Evolutionary conservation across 441 rosid genomes (phyloP), one percentile per base, ranked within the genome.

Genomic region (Pelargonium exstipulatum): DNA sequence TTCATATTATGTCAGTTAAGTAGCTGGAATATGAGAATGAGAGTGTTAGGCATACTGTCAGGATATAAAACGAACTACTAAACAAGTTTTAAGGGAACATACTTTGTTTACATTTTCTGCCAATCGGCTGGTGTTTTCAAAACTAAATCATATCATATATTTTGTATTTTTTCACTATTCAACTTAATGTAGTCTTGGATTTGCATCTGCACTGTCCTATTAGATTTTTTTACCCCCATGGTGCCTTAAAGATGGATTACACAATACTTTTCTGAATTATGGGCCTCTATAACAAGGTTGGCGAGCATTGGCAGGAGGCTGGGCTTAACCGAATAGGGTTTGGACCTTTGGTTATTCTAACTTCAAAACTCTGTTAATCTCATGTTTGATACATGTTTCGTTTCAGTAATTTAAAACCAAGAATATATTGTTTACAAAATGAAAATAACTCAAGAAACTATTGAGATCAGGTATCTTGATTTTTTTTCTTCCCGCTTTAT

Each of bases 1-100:
- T 0, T 64, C 18, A 64, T 35, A 9, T 64, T 64, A 32, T 51
- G 61, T 69, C 49, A 70, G 37, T 53, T 10, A n/a, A 22, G 17
- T 16, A 14, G 58, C 58, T 51, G 20, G 58, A 51, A 51, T 51
- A 51, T 51, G 22, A 51, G 22, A 13, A 13, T 29, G 45, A 42
- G 45, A 9, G 45, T 42, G 10, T 42, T 42, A 6, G 2, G 45
- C 45, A 51, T 16, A 51, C 20, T 51, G 18, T 51, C 20, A 51
- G 20, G 58, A 51, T 51, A 51, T 51, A 17, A 51, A 51, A 51
- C 58, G 4, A 14, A 4, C 18, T n/a, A 51, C 14, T 14, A n/a
- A 14, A 3, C 18, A 6, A 51, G 14, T 51, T 51, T 7, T 51
- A 51, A 14, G 58, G 58, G 9, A 51, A 5, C 8, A 0, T 4